Percentiles rank a stretch among this genome's conserved stretches.
phyloP scores from a whole-genome alignment of 2,329 filamentous ascomycete species.

The Fusarium lateritium region DNA sequence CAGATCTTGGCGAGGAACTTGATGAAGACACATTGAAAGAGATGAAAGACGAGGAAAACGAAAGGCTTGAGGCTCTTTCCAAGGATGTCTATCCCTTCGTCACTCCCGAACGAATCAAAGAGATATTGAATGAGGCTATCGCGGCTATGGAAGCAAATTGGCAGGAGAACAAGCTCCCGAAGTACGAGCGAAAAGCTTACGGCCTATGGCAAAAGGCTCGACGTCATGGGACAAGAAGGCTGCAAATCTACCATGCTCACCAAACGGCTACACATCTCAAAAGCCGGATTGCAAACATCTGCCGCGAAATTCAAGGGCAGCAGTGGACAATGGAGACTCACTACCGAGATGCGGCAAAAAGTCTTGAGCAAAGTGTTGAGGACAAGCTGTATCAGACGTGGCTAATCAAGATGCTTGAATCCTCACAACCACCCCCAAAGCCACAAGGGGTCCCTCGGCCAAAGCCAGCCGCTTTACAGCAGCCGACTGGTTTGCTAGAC shows the following conservation, averaged over 20 bases:
- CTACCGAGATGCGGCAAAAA: slow-evolving; percentile 68
- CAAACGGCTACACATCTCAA: slow-evolving; percentile 60
- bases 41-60: slow-evolving; percentile 63
- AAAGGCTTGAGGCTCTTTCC: slow-evolving; percentile 11
- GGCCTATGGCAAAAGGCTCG: slow-evolving; percentile 73
- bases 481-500: slow-evolving; percentile 44
- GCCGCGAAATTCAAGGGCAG: slow-evolving; percentile 65
- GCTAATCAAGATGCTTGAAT: slow-evolving; percentile 63
- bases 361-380: slow-evolving; percentile 75
- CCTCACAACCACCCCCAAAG: slow-evolving; percentile 58
- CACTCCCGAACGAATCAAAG: slow-evolving; percentile 51
- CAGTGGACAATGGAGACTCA: slow-evolving; percentile 68
- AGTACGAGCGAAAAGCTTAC: slow-evolving; percentile 69
- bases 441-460: slow-evolving; percentile 45
- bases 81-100: slow-evolving; percentile 50
- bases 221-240: slow-evolving; percentile 53
- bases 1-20: slow-evolving; percentile 47
- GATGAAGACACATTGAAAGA: slow-evolving; percentile 74
- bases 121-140: slow-evolving; percentile 57
- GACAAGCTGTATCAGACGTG: slow-evolving; percentile 70
- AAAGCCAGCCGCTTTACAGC: slow-evolving; percentile 11
- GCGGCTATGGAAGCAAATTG: slow-evolving; percentile 67
- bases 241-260: slow-evolving; percentile 62
- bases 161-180: slow-evolving; percentile 70
- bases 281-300: slow-evolving; percentile 69